A percentile compares a stretch with the other conserved stretches of the same genome.
Evolutionary conservation across 2,329 filamentous ascomycete species (phyloP).

Genomic region (Ilyonectria sp.): DNA sequence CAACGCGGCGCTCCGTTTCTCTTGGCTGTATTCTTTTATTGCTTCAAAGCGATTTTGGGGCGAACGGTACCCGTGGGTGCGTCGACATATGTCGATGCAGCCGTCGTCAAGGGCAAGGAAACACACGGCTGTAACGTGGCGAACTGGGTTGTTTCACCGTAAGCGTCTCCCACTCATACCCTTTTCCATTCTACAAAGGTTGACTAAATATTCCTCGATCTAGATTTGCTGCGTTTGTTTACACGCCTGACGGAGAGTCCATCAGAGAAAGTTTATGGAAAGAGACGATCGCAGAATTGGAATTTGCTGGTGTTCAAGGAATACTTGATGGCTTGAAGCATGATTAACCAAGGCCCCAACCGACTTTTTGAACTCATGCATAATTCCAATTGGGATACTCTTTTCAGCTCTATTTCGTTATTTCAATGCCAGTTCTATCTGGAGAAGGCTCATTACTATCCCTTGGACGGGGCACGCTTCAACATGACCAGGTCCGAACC

Average conservation of each 20-base stretch:
- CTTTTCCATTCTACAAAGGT: background rate
- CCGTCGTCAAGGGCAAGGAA: conserved; percentile 24
- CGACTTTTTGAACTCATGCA: too few relatives aligned
- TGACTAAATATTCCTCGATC: background rate
- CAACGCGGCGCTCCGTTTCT: conserved; percentile 8
- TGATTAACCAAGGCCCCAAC: background rate
- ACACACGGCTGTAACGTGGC: conserved; percentile 27
- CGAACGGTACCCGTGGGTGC: conserved; percentile 20
- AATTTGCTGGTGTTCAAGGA: conserved; percentile 1
- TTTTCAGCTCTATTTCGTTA: too few relatives aligned
- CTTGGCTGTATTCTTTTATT: background rate
- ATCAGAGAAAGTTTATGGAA: conserved; percentile 20
- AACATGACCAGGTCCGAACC: too few relatives aligned
- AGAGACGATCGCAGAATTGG: conserved; percentile 29
- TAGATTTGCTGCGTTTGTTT: conserved; percentile 25
- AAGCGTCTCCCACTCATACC: background rate
- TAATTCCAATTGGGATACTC: too few relatives aligned
- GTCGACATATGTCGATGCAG: conserved; percentile 30
- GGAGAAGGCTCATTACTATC: too few relatives aligned
- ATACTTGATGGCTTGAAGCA: background rate
- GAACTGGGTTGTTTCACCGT: conserved; percentile 29
- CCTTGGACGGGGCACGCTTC: too few relatives aligned
- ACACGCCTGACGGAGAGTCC: conserved; percentile 6
- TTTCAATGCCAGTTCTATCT: too few relatives aligned
- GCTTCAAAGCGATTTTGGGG: conserved; percentile 19